Percentiles rank a stretch among this genome's conserved stretches.
These are phyloP conservation scores for Linaria vulgaris DNA, from an alignment of 257 asterid genomes.

Conservation along the genomic window DNA sequence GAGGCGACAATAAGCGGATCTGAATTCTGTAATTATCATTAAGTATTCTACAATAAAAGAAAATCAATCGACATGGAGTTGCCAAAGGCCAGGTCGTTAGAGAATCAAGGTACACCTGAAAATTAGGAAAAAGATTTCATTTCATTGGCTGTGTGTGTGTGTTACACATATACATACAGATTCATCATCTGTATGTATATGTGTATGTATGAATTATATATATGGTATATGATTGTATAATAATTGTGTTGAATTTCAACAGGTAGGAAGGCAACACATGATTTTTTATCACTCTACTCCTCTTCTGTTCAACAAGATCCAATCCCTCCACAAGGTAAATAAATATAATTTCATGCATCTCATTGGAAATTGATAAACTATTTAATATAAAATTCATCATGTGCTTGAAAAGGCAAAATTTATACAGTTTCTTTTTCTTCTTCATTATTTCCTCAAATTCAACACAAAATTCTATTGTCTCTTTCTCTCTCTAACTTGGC, in stretches of 20 bases:
- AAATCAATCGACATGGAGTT: constrained; percentile 55
- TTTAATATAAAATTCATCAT: too few species aligned
- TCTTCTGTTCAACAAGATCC: constrained; percentile 84
- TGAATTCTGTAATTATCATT: constrained; percentile 23
- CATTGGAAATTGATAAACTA: too few species aligned
- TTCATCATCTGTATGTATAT: neutral
- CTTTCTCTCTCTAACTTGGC: too few species aligned
- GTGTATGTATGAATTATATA: neutral
- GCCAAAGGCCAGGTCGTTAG: constrained; percentile 64
- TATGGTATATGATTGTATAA: neutral
- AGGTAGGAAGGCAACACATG: constrained; percentile 81
- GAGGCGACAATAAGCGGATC: constrained; percentile 59
- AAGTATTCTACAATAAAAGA: neutral
- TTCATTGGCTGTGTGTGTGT: constrained; percentile 7
- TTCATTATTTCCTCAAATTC: too few species aligned
- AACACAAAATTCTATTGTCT: too few species aligned
- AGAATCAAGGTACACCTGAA: constrained; percentile 33
- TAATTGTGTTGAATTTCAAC: constrained; percentile 18
- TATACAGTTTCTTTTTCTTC: too few species aligned
- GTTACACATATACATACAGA: too few species aligned
- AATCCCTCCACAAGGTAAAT: constrained; percentile 61
- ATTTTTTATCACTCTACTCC: constrained; percentile 87
- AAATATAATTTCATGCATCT: constrained; percentile 31
- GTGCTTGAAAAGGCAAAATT: too few species aligned
- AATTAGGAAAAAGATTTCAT: neutral